Conservation (phyloP, 2,329 filamentous ascomycete genomes). For the Venturia asperata region DNA sequence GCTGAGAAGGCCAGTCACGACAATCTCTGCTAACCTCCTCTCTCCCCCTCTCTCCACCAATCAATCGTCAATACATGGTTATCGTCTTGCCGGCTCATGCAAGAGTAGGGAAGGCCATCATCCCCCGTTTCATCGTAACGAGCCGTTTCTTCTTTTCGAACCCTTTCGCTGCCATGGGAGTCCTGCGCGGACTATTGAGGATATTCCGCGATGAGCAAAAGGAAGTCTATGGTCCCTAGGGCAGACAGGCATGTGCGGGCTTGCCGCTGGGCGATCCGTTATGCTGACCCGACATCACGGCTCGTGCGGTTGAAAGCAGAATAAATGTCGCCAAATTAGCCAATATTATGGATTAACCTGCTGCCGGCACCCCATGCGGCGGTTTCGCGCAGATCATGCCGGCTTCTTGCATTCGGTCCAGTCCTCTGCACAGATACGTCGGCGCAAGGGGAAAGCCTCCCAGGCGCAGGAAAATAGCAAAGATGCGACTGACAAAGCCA, state of each 20-base stretch:
- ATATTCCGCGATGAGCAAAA: too few relatives aligned
- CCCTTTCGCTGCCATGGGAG: too few relatives aligned
- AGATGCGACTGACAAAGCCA: background rate
- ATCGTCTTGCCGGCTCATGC: too few relatives aligned
- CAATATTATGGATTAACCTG: background rate
- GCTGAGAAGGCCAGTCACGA: too few relatives aligned
- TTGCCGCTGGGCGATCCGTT: background rate
- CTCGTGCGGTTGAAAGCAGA: background rate
- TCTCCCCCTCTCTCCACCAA: too few relatives aligned
- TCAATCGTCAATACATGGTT: too few relatives aligned
- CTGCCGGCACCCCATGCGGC: background rate
- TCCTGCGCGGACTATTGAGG: too few relatives aligned
- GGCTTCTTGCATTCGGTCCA: background rate
- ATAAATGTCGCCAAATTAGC: conserved; percentile 11
- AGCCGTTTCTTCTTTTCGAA: too few relatives aligned
- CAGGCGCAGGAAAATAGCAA: background rate
- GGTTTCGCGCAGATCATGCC: background rate
- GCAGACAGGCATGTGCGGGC: background rate
- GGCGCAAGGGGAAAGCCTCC: background rate
- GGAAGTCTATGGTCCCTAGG: too few relatives aligned
- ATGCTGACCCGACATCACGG: background rate
- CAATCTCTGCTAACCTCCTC: too few relatives aligned
- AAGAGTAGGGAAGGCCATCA: too few relatives aligned
- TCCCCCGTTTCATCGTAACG: too few relatives aligned
- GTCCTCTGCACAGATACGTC: background rate